Percentiles rank a stretch among this genome's conserved stretches.
These are phyloP conservation scores for Tarenaya hassleriana DNA, from an alignment of 345 rosid species.

Conservation along the genomic window DNA sequence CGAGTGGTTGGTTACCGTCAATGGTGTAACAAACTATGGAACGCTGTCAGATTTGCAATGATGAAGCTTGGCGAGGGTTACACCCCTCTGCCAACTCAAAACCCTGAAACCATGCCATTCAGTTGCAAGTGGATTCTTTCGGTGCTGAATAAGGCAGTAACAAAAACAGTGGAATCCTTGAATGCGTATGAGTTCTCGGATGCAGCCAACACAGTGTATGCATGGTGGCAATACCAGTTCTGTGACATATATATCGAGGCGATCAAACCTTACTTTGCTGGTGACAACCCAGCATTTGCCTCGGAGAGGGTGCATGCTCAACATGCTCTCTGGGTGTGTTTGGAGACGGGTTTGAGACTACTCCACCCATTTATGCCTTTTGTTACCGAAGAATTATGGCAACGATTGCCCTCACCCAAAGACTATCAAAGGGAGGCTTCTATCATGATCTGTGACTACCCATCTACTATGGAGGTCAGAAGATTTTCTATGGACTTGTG, in stretches of 20 bases:
- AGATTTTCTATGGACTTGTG: conserved; percentile 5
- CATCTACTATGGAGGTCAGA: conserved; percentile 58
- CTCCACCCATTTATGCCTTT: conserved; percentile 98
- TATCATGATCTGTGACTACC: conserved; percentile 75
- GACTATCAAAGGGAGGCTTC: conserved; percentile 49
- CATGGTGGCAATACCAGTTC: conserved; percentile 98
- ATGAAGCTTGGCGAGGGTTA: conserved; percentile 71
- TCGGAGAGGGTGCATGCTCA: conserved; percentile 59
- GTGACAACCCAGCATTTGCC: conserved; percentile 45
- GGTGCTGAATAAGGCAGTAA: conserved; percentile 61
- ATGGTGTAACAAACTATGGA: conserved; percentile 98
- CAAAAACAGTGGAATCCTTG: conserved; percentile 49
- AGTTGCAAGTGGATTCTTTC: conserved; percentile 93
- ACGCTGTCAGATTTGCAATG: conserved; percentile 95
- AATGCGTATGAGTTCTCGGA: conserved; percentile 70
- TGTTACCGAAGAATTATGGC: conserved; percentile 96
- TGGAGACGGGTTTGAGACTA: conserved; percentile 79
- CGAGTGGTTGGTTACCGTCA: conserved; percentile 98
- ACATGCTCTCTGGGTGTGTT: conserved; percentile 67
- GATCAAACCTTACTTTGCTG: conserved; percentile 74
- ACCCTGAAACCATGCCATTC: conserved; percentile 53
- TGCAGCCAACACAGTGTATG: conserved; percentile 67
- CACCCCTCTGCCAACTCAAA: conserved; percentile 40
- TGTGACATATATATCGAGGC: conserved; percentile 93
- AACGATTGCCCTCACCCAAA: conserved; percentile 61